Conservation (phyloP, 192 early-diverging fungal species). For the Coemansia sp. region DNA sequence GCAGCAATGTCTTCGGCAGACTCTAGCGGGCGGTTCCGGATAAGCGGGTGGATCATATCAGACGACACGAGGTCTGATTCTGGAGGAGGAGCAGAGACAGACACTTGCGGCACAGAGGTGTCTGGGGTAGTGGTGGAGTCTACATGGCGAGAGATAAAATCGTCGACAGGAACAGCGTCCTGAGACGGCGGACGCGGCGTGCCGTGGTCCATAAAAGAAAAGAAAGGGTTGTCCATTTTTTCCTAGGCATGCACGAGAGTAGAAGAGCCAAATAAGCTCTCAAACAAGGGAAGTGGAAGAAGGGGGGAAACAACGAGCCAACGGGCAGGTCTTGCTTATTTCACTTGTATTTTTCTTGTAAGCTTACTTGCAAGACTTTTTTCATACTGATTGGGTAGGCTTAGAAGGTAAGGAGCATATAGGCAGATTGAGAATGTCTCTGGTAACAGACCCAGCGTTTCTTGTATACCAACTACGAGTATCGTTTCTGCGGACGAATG, state of each 20-base stretch:
- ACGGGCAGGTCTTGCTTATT: neutral
- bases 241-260: neutral
- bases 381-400: neutral
- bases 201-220: neutral
- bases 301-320: neutral
- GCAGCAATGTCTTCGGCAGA: constrained; percentile 72
- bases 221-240: neutral
- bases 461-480: constrained; percentile 76
- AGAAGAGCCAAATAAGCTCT: neutral
- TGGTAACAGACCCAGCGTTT: constrained; percentile 69
- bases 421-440: constrained; percentile 57
- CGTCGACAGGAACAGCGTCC: constrained; percentile 7
- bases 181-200: neutral
- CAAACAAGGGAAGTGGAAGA: no score
- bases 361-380: neutral
- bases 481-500: constrained; percentile 70
- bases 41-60: constrained; percentile 39
- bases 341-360: neutral
- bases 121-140: constrained; percentile 1
- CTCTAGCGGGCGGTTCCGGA: constrained; percentile 47
- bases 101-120: neutral
- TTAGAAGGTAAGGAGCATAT: neutral
- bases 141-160: constrained; percentile 21
- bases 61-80: neutral
- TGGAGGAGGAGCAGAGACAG: neutral